A percentile compares a stretch with the other conserved stretches of the same genome.
These are phyloP conservation scores for Pseudocercospora ulei DNA, from an alignment of 2,329 filamentous ascomycete species.

Conservation along the genomic window DNA sequence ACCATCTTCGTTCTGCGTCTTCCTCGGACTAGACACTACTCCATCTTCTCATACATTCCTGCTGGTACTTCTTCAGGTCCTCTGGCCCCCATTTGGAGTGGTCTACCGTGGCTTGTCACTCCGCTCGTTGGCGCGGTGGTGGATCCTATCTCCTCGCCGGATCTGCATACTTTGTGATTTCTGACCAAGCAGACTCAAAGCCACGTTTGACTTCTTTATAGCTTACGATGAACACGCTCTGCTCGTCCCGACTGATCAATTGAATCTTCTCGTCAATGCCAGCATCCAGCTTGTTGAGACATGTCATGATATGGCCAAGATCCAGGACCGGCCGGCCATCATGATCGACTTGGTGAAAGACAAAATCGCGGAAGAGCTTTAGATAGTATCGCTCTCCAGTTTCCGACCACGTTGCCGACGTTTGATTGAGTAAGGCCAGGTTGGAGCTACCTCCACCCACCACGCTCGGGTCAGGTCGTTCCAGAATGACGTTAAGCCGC, in stretches of 20 bases:
- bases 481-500: conserved; percentile 81
- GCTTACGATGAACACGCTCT: conserved; percentile 76
- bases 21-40: no score
- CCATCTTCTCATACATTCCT: no score
- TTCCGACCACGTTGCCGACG: conserved; percentile 60
- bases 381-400: conserved; percentile 85
- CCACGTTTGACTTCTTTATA: conserved; percentile 76
- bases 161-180: conserved; percentile 37
- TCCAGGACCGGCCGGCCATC: conserved; percentile 75
- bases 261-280: conserved; percentile 78
- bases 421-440: conserved; percentile 29
- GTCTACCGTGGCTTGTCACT: no score
- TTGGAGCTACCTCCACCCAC: conserved; percentile 28
- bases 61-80: no score
- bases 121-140: no score
- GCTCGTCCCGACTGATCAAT: conserved; percentile 79
- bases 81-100: no score
- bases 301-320: conserved; percentile 74
- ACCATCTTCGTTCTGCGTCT: neutral
- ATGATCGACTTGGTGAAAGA: conserved; percentile 89
- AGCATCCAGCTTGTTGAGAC: conserved; percentile 85
- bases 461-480: conserved; percentile 62
- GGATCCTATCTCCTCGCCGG: conserved; percentile 11
- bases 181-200: conserved; percentile 52
- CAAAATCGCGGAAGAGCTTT: conserved; percentile 91